A percentile compares a stretch with the other conserved stretches of the same genome.
Conservation (phyloP, 1,139 yeast species). For the Geotrichum klebahnii region DNA sequence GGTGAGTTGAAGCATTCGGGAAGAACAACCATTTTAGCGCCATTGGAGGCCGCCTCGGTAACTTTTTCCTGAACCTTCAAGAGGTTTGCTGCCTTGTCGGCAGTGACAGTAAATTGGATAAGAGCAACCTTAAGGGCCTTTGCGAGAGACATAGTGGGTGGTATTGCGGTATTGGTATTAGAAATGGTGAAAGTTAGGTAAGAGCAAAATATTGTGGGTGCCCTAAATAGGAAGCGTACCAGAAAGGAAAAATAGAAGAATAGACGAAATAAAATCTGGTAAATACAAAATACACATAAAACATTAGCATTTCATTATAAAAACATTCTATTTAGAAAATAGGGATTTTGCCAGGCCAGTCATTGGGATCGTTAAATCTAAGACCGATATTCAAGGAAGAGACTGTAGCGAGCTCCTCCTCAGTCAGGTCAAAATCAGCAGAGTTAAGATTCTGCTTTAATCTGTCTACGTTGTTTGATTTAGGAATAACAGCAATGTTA, state of each 20-base stretch:
- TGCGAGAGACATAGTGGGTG: conserved; percentile 25
- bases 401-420: conserved; percentile 45
- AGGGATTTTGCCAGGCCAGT: conserved; percentile 58
- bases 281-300: not conserved
- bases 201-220: not conserved
- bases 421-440: conserved; percentile 53
- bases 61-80: conserved; percentile 53
- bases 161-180: not conserved
- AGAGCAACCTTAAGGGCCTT: conserved; percentile 59
- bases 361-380: conserved; percentile 84
- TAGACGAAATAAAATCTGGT: not conserved
- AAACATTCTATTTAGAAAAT: conserved; percentile 40
- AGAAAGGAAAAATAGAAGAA: not conserved
- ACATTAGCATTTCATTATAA: no score
- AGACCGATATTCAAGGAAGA: conserved; percentile 57
- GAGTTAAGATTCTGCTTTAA: conserved; percentile 54
- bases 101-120: conserved; percentile 70
- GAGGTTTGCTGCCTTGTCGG: conserved; percentile 62
- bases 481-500: conserved; percentile 66
- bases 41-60: conserved; percentile 49
- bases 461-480: conserved; percentile 57
- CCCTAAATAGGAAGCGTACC: not conserved
- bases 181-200: not conserved
- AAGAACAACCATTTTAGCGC: conserved; percentile 54
- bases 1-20: conserved; percentile 97